Conservation (phyloP, 2,329 filamentous ascomycete species). For the Catunica adiposa region DNA sequence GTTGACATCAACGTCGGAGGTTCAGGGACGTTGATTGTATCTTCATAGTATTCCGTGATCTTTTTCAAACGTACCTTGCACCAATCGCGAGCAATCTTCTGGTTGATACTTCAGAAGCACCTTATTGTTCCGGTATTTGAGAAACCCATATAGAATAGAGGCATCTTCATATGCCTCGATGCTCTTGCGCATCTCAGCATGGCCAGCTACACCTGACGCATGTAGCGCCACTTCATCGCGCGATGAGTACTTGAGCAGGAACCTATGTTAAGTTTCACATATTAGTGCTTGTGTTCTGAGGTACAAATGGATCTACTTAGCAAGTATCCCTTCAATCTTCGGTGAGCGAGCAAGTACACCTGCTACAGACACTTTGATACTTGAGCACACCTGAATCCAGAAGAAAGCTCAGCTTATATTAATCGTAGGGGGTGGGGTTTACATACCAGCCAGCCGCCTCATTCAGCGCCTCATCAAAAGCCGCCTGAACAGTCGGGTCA, state of each 20-base stretch:
- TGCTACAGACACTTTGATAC: too few relatives aligned
- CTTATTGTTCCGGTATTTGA: slow-evolving; percentile 78
- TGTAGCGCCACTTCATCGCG: slow-evolving; percentile 77
- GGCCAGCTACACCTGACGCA: slow-evolving; percentile 60
- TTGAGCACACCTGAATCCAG: too few relatives aligned
- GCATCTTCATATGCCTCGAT: slow-evolving; percentile 67
- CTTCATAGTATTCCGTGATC: neutral
- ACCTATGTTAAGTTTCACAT: slow-evolving; percentile 40
- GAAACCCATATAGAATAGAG: slow-evolving; percentile 79
- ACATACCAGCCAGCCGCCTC: slow-evolving; percentile 90
- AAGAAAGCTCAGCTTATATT: too few relatives aligned
- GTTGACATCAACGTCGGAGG: too few relatives aligned
- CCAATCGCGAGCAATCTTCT: slow-evolving; percentile 71
- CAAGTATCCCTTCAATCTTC: too few relatives aligned
- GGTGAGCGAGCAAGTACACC: too few relatives aligned
- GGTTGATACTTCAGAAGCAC: slow-evolving; percentile 87
- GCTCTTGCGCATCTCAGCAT: slow-evolving; percentile 64
- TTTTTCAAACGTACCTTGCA: slow-evolving; percentile 57
- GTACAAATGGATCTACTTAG: neutral
- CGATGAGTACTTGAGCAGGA: slow-evolving; percentile 77
- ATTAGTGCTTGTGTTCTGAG: slow-evolving; percentile 3
- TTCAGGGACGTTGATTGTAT: neutral
- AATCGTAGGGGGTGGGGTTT: neutral
- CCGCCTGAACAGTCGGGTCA: slow-evolving; percentile 61
- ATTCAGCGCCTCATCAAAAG: slow-evolving; percentile 59